phyloP scores from a whole-genome alignment of 768 basidiomycete species.

The Serendipita indica region DNA sequence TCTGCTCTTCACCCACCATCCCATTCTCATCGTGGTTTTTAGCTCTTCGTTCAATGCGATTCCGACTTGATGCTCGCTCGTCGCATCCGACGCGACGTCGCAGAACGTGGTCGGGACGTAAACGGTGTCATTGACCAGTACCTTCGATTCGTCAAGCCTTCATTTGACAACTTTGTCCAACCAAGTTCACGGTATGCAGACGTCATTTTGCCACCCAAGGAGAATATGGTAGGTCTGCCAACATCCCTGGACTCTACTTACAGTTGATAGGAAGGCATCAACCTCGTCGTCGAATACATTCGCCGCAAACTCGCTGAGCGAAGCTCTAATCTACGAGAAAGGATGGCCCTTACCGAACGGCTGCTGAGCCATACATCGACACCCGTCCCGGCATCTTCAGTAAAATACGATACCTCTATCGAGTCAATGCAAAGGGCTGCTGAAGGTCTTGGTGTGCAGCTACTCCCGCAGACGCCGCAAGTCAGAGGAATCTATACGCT shows the following conservation, averaged over 20 bases:
- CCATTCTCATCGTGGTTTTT: background rate
- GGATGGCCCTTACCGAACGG: constrained; percentile 36
- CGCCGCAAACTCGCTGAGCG: constrained; percentile 71
- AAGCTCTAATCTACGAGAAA: constrained; percentile 52
- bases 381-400: background rate
- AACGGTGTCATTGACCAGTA: constrained; percentile 83
- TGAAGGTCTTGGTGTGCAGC: constrained; percentile 32
- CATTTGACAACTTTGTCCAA: constrained; percentile 85
- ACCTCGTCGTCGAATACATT: constrained; percentile 84
- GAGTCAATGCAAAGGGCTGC: constrained; percentile 29
- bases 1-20: too few species aligned
- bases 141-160: constrained; percentile 86
- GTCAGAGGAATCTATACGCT: constrained; percentile 79
- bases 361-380: constrained; percentile 20
- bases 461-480: constrained; percentile 70
- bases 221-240: constrained; percentile 12
- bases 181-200: constrained; percentile 81
- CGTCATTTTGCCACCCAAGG: constrained; percentile 36
- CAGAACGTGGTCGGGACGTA: constrained; percentile 74
- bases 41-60: constrained; percentile 88
- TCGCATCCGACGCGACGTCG: constrained; percentile 72
- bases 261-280: constrained; percentile 31
- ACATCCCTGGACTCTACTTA: background rate
- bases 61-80: constrained; percentile 95
- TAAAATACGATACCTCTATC: background rate